Conservation (phyloP, 345 rosid species). For the Adansonia digitata region DNA sequence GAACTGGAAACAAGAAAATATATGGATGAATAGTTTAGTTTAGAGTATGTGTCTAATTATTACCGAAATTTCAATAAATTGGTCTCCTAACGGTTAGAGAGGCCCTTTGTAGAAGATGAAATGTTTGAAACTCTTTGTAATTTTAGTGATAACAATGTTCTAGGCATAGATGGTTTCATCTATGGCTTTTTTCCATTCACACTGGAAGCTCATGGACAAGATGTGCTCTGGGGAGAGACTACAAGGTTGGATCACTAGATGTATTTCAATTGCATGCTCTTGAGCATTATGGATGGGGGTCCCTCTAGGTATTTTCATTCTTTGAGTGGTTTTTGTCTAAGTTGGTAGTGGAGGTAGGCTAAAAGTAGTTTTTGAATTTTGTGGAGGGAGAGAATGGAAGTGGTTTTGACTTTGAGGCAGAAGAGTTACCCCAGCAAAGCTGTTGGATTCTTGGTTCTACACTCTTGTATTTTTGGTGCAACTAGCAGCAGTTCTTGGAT, state of each 20-base stretch:
- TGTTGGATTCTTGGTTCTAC: not conserved
- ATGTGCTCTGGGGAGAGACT: not conserved
- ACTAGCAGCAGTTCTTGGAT: not conserved
- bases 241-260: not conserved
- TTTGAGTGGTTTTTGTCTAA: not conserved
- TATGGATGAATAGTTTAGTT: not conserved
- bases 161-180: not conserved
- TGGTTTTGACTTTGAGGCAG: not conserved
- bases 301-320: not conserved
- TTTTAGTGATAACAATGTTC: not conserved
- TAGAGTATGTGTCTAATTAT: not conserved
- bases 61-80: not conserved
- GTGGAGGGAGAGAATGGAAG: not conserved
- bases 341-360: not conserved
- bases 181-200: not conserved
- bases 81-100: not conserved
- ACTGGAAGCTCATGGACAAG: not conserved
- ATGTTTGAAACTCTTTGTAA: not conserved
- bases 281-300: not conserved
- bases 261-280: not conserved
- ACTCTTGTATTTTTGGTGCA: not conserved
- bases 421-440: not conserved
- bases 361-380: not conserved
- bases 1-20: not conserved
- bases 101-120: not conserved